phyloP scores from a whole-genome alignment of 176 grass and related monocot species.

The Juncus effusus region DNA sequence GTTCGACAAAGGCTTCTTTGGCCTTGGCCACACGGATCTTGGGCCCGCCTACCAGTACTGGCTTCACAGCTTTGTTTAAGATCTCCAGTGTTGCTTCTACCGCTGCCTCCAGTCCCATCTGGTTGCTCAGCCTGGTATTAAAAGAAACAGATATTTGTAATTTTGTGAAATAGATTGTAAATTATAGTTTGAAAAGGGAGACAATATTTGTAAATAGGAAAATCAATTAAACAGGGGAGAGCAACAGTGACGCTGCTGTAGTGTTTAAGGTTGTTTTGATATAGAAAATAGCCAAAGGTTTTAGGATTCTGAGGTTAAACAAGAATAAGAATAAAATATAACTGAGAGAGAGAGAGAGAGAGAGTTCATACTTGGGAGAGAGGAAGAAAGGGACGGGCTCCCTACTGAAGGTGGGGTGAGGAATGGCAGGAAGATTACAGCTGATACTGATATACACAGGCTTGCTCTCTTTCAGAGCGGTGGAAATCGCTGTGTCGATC shows the following conservation, averaged over 20 bases:
- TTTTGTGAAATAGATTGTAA: too few relatives aligned
- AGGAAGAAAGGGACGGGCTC: constrained; percentile 63
- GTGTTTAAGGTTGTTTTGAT: too few relatives aligned
- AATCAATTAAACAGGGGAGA: not conserved
- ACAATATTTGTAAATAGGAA: not conserved
- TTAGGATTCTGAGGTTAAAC: not conserved
- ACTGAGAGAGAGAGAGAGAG: constrained; percentile 2
- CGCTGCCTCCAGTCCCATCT: constrained; percentile 46
- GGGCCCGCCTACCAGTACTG: constrained; percentile 59
- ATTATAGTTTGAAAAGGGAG: too few relatives aligned
- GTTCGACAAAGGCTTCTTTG: constrained; percentile 42
- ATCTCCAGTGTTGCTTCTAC: constrained; percentile 37
- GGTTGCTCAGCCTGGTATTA: constrained; percentile 53
- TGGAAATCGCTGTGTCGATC: constrained; percentile 67
- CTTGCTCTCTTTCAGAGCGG: constrained; percentile 72
- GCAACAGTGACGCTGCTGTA: too few relatives aligned
- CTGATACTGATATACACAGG: constrained; percentile 73
- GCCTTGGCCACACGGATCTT: constrained; percentile 67
- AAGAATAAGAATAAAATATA: not conserved
- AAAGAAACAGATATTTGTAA: not conserved
- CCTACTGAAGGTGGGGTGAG: constrained; percentile 49
- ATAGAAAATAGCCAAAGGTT: constrained; percentile 1
- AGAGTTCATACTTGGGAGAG: constrained; percentile 33
- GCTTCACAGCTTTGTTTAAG: constrained; percentile 63
- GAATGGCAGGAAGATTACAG: constrained; percentile 58